Conservation (phyloP, 768 basidiomycete genomes). For the Boletus rubescentipes region DNA sequence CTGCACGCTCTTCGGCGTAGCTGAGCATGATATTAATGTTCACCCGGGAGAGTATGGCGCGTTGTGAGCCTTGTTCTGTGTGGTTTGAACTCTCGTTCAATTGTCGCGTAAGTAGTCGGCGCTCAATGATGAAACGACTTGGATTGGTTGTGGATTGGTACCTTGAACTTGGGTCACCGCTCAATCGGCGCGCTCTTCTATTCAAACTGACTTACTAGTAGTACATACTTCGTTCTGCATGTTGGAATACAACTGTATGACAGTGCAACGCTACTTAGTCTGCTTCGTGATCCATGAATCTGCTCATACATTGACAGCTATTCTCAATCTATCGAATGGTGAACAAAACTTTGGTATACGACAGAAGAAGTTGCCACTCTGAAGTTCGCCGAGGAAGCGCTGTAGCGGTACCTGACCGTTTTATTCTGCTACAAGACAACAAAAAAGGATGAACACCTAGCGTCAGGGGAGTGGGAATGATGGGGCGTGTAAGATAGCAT, state of each 20-base stretch:
- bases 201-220: too few species aligned
- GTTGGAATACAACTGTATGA: background rate
- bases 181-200: background rate
- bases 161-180: too few species aligned
- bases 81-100: background rate
- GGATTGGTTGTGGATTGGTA: too few species aligned
- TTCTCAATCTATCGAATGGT: conserved; percentile 4
- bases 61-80: background rate
- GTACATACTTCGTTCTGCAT: too few species aligned
- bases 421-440: conserved; percentile 8
- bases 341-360: conserved; percentile 18
- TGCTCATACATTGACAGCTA: background rate
- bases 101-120: too few species aligned
- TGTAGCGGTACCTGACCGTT: conserved; percentile 7
- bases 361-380: background rate
- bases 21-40: conserved; percentile 10
- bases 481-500: conserved; percentile 17
- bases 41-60: background rate
- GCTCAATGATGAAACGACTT: too few species aligned
- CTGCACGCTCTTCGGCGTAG: conserved; percentile 35
- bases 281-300: background rate
- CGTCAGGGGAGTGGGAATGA: background rate
- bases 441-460: conserved; percentile 6
- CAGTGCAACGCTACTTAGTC: background rate
- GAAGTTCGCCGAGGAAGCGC: background rate